Percentiles rank a stretch among this genome's conserved stretches.
Conservation (phyloP, 2,329 filamentous ascomycete genomes). For the Aureobasidium sp. region DNA sequence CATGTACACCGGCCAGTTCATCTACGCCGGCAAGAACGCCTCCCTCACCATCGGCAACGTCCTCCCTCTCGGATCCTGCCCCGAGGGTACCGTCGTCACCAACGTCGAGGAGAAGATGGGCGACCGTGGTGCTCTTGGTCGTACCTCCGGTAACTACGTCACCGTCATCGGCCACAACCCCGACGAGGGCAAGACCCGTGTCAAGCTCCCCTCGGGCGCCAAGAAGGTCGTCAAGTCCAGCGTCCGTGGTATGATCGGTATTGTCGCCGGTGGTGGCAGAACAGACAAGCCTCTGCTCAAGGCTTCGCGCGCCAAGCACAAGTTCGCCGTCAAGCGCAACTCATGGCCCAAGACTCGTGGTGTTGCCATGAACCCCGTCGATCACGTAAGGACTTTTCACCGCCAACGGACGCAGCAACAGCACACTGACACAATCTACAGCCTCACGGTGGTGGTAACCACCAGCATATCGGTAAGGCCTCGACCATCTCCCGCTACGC, state of each 20-base stretch:
- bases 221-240: constrained; percentile 97
- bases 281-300: constrained; percentile 99
- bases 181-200: constrained; percentile 97
- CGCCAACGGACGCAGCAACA: constrained; percentile 18
- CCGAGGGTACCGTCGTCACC: constrained; percentile 97
- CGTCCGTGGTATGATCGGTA: constrained; percentile 97
- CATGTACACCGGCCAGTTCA: constrained; percentile 99
- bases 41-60: constrained; percentile 95
- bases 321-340: constrained; percentile 99
- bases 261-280: constrained; percentile 97
- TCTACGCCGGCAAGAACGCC: constrained; percentile 99
- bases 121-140: constrained; percentile 91
- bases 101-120: constrained; percentile 99
- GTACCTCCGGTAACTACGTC: constrained; percentile 99
- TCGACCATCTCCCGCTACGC: constrained; percentile 99
- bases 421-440: constrained; percentile 24
- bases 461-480: constrained; percentile 99
- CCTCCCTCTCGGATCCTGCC: constrained; percentile 85
- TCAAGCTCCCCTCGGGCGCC: constrained; percentile 97
- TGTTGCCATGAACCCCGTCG: constrained; percentile 99
- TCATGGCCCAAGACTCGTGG: constrained; percentile 99
- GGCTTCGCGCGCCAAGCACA: constrained; percentile 99
- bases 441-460: constrained; percentile 74
- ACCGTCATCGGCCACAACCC: constrained; percentile 97
- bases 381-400: constrained; percentile 57